A percentile compares a stretch with the other conserved stretches of the same genome.
Evolutionary conservation across 768 basidiomycete genomes (phyloP).

Genomic region (Cytidiella melzeri): DNA sequence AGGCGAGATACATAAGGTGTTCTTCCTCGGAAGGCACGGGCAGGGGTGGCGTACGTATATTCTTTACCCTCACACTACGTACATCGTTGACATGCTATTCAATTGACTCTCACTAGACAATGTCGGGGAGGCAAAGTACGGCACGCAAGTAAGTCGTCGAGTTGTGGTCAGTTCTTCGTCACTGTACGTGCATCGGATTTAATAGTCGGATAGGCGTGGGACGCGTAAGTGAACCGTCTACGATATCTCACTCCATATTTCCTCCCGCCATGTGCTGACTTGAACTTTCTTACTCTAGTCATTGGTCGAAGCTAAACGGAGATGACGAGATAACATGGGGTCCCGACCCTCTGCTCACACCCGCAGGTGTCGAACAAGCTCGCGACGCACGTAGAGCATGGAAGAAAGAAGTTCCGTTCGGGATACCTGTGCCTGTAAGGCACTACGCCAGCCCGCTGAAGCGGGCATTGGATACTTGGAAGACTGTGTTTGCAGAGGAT

Average conservation of each 20-base stretch:
- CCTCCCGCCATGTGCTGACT: background rate
- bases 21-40: constrained; percentile 66
- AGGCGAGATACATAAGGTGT: constrained; percentile 49
- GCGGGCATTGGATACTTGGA: constrained; percentile 52
- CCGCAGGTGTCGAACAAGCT: constrained; percentile 53
- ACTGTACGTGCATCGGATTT: background rate
- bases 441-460: constrained; percentile 61
- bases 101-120: constrained; percentile 47
- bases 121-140: constrained; percentile 54
- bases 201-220: constrained; percentile 43
- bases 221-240: constrained; percentile 41
- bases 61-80: background rate
- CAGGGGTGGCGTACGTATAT: constrained; percentile 58
- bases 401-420: constrained; percentile 30
- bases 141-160: constrained; percentile 29
- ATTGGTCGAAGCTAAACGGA: constrained; percentile 58
- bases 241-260: background rate
- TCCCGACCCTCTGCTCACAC: constrained; percentile 64
- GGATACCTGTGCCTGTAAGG: constrained; percentile 45
- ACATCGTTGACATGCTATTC: background rate
- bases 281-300: constrained; percentile 26
- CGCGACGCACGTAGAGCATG: constrained; percentile 37
- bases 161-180: background rate
- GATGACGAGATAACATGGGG: constrained; percentile 70
- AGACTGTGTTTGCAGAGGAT: constrained; percentile 39